phyloP scores from a whole-genome alignment of 2,329 filamentous ascomycete genomes.

The Exophiala spinifera region DNA sequence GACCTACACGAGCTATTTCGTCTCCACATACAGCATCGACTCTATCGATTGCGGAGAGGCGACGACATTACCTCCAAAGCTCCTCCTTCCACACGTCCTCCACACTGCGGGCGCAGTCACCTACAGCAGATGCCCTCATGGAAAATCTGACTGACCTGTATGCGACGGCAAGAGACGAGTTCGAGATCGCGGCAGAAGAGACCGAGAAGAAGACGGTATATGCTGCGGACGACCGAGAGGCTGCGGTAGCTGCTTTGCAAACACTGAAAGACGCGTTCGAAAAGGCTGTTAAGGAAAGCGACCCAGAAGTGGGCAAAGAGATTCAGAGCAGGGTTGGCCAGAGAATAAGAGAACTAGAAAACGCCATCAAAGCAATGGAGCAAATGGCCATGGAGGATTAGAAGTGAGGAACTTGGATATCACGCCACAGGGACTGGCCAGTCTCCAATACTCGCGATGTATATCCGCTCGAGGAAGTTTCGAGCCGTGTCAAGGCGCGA shows the following conservation, averaged over 20 bases:
- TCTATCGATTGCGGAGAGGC: neutral
- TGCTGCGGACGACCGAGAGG: slow-evolving; percentile 53
- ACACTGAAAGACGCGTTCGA: slow-evolving; percentile 49
- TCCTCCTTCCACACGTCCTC: slow-evolving; percentile 20
- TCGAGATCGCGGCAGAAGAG: slow-evolving; percentile 45
- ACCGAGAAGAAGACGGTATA: slow-evolving; percentile 54
- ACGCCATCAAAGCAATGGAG: slow-evolving; percentile 51
- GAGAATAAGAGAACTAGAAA: slow-evolving; percentile 53
- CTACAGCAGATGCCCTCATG: slow-evolving; percentile 29
- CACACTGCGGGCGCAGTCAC: slow-evolving; percentile 16
- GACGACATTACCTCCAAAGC: neutral
- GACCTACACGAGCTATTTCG: neutral
- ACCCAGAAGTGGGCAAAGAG: slow-evolving; percentile 47
- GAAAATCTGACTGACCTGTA: slow-evolving; percentile 31
- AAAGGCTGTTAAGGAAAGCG: slow-evolving; percentile 40
- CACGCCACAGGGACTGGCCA: no score
- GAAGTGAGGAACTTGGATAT: neutral
- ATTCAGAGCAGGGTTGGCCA: slow-evolving; percentile 51
- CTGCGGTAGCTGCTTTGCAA: slow-evolving; percentile 52
- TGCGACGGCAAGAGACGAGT: slow-evolving; percentile 30
- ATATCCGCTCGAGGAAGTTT: no score
- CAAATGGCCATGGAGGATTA: slow-evolving; percentile 49
- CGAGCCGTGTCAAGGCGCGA: no score
- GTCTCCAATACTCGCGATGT: no score
- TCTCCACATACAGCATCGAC: neutral